phyloP scores from a whole-genome alignment of 2,329 filamentous ascomycete species.

The Cercospora canescens region DNA sequence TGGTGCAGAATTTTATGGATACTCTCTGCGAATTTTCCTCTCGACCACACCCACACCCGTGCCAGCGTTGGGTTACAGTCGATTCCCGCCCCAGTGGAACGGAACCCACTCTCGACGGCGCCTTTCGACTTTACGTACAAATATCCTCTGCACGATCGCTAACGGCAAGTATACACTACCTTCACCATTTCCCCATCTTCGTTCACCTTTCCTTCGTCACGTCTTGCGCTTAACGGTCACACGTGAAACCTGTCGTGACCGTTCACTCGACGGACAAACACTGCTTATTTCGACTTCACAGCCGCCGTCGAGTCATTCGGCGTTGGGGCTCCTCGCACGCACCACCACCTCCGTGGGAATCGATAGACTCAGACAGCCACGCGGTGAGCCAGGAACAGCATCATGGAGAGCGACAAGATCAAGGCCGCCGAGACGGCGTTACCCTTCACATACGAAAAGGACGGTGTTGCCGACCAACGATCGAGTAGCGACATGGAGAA shows the following conservation, averaged over 20 bases:
- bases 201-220: conserved; percentile 3
- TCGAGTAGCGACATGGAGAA: conserved; percentile 20
- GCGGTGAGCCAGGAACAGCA: neutral
- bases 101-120: neutral
- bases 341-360: neutral
- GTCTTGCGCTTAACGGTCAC: conserved; percentile 7
- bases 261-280: conserved; percentile 2
- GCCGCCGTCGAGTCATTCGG: neutral
- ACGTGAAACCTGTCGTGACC: conserved; percentile 1
- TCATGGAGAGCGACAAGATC: conserved; percentile 17
- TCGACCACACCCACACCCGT: conserved; percentile 14
- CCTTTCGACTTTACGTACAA: conserved; percentile 6
- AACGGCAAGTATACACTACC: conserved; percentile 16
- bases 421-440: conserved; percentile 11
- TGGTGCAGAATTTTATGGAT: conserved; percentile 8
- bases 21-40: conserved; percentile 8
- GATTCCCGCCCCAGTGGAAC: neutral
- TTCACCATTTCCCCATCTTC: neutral
- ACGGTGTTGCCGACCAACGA: conserved; percentile 6
- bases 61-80: conserved; percentile 13
- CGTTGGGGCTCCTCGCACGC: neutral
- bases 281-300: conserved; percentile 8
- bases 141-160: conserved; percentile 6
- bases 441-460: conserved; percentile 13
- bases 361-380: neutral